Conservation (phyloP, 805 yeast species). For the Yarrowia yakushimensis region DNA sequence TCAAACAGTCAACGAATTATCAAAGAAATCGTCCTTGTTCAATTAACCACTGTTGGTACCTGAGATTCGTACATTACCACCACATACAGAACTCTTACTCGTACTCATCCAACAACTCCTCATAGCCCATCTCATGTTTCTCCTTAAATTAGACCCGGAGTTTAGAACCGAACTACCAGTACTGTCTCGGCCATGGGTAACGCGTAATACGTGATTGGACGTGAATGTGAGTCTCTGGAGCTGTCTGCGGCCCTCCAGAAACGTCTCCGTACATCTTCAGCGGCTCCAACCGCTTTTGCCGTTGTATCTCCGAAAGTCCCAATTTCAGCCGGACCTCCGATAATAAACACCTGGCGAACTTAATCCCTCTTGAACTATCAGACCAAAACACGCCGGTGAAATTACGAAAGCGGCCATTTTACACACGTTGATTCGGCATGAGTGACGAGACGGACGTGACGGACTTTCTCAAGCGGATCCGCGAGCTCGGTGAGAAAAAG, state of each 20-base stretch:
- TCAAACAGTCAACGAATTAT: too few relatives aligned
- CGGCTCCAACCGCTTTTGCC: neutral
- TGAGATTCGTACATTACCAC: too few relatives aligned
- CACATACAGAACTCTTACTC: too few relatives aligned
- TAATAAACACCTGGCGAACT: conserved; percentile 16
- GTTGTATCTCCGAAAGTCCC: neutral
- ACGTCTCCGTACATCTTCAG: neutral
- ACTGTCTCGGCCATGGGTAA: too few relatives aligned
- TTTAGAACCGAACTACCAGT: too few relatives aligned
- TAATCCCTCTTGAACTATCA: conserved; percentile 8
- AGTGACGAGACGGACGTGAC: conserved; percentile 31
- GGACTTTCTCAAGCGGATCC: conserved; percentile 34
- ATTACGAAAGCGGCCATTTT: neutral
- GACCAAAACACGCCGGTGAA: neutral
- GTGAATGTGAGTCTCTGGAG: neutral
- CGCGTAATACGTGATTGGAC: neutral
- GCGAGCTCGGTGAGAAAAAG: conserved; percentile 36
- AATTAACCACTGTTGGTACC: too few relatives aligned
- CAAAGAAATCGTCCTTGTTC: too few relatives aligned
- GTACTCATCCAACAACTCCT: too few relatives aligned
- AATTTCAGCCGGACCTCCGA: neutral
- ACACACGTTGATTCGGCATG: neutral
- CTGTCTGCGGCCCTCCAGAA: neutral
- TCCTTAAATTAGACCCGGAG: too few relatives aligned
- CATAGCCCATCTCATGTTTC: too few relatives aligned